Base-by-base conservation (phyloP, 2,329 filamentous ascomycete genomes). In the Emergomyces pasteurianus region DNA sequence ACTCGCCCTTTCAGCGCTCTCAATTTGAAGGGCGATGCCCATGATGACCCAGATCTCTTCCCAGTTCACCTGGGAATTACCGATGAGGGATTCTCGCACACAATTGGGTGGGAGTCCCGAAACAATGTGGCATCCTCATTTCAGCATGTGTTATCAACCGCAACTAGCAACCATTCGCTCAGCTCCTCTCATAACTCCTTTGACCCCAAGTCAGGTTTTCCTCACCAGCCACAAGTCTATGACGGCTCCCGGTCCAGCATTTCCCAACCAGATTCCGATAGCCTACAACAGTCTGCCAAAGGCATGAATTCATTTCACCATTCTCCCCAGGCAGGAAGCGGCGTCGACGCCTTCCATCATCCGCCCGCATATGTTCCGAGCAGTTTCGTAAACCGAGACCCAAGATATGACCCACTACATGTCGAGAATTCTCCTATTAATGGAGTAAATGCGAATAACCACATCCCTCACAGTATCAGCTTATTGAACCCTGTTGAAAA, bases 381-480 rank as follows among this genome's bases (percentile, higher is more conserved):
- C 34, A 81, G 86, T 3, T 95, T 95, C 71, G 81, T 91, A 49
- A 89, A 94, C 65, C 88, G 89, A 60, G 87, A 92, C 65, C 86
- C 87, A 0, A 84, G 85, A 1, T 95, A 91, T 70, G 89, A 94
- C 67, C 84, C 85, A 3, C 86, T 95, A 83, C 83, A 89, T 10
- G 74, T 79, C 50, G 87, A 90, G 66, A 84, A 84, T 34, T 85
- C 87, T 5, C 84, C 87, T 0, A 80, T 91, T 73, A 46, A 31
- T 31, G 31, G 31, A 7, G 31, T 90, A 71, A 86, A 87, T 69
- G 81, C 23, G 23, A 57, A 46, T 34, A 57, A 57, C n/a, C 36
- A 38, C 8, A 57, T 57, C 2, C 7, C 26, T 31, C 55, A 57
- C 16, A 40, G 55, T 6, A 40, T 38, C 9, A 59, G 70, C 66